phyloP scores from a whole-genome alignment of 2,329 filamentous ascomycete species.

The Colletotrichum trifolii region DNA sequence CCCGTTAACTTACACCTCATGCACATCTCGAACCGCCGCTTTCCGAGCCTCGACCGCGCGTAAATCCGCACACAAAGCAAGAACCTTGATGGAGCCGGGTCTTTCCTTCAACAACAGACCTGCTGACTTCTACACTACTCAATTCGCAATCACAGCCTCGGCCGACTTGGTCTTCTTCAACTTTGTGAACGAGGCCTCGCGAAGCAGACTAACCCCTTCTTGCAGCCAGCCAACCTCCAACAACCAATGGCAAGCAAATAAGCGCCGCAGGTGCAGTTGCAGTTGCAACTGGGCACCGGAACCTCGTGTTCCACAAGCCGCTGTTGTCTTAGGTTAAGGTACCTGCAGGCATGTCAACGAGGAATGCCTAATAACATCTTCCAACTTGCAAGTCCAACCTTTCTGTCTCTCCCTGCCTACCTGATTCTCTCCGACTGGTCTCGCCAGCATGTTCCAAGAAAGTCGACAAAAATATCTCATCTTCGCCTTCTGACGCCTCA shows the following conservation, averaged over 20 bases:
- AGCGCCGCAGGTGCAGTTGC: neutral
- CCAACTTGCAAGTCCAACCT: neutral
- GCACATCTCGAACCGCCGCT: slow-evolving; percentile 2
- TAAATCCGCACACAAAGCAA: slow-evolving; percentile 3
- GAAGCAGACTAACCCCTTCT: no score
- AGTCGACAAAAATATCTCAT: neutral
- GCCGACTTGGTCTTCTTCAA: neutral
- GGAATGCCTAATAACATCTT: neutral
- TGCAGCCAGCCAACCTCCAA: no score
- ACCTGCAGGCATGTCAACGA: neutral
- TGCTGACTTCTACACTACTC: slow-evolving; percentile 28
- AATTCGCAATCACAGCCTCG: slow-evolving; percentile 14
- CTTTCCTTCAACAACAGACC: slow-evolving; percentile 21
- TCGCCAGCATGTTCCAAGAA: no score
- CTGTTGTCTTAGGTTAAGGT: neutral
- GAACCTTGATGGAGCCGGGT: slow-evolving; percentile 15
- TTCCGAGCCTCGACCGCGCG: slow-evolving; percentile 11
- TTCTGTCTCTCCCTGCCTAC: neutral
- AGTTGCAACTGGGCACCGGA: neutral
- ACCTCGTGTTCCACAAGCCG: neutral
- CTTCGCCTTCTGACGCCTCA: slow-evolving; percentile 7
- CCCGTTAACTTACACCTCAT: no score
- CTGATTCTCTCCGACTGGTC: slow-evolving; percentile 22
- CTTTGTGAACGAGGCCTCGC: neutral
- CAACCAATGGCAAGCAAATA: no score